Conservation (phyloP, 2,329 filamentous ascomycete species). For the Cladophialophora bantiana region DNA sequence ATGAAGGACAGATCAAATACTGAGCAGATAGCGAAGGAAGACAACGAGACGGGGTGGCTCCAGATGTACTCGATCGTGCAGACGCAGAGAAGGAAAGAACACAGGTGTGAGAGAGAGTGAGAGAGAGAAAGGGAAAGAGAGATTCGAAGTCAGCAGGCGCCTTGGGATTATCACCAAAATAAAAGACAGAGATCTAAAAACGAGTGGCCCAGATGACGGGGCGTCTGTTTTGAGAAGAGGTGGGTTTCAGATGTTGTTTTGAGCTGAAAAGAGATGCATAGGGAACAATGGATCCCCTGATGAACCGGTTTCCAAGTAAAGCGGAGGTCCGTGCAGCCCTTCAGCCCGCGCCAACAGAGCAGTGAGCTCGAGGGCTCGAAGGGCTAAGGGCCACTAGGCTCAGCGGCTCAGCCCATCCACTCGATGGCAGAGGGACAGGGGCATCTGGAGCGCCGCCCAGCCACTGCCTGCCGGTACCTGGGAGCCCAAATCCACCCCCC, state of each 20-base stretch:
- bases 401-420: slow-evolving; percentile 1
- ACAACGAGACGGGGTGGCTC: background rate
- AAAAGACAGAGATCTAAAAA: slow-evolving; percentile 1
- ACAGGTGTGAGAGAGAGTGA: background rate
- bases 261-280: slow-evolving; percentile 21
- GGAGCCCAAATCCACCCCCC: slow-evolving; percentile 9
- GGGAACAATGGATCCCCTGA: slow-evolving; percentile 8
- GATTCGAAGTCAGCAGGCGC: slow-evolving; percentile 17
- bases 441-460: slow-evolving; percentile 3
- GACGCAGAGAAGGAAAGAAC: slow-evolving; percentile 5
- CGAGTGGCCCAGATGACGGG: slow-evolving; percentile 14
- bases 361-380: background rate
- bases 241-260: slow-evolving; percentile 26
- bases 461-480: slow-evolving; percentile 18
- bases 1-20: background rate
- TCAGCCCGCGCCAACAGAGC: background rate
- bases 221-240: slow-evolving; percentile 21
- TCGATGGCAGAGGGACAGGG: slow-evolving; percentile 10
- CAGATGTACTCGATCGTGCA: background rate
- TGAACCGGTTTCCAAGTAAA: background rate
- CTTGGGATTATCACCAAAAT: slow-evolving; percentile 9
- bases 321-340: background rate
- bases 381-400: background rate
- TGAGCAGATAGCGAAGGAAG: background rate
- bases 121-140: slow-evolving; percentile 4